A percentile compares a stretch with the other conserved stretches of the same genome.
Evolutionary conservation across 768 basidiomycete genomes (phyloP).

Genomic region (Collybiopsis luxurians): DNA sequence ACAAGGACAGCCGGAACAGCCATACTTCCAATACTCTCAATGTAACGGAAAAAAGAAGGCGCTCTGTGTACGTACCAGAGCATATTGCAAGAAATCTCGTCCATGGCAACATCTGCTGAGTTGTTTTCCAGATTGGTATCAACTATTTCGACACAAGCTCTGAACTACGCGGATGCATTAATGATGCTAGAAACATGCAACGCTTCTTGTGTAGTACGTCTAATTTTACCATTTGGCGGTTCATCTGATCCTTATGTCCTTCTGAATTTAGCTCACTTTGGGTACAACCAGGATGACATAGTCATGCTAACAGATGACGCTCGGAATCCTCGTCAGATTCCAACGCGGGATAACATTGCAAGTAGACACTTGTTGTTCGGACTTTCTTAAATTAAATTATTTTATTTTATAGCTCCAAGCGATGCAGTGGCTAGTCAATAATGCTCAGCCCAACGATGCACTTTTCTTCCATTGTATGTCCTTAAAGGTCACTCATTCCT

Average conservation of each 20-base stretch:
- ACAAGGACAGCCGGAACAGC: slow-evolving; percentile 46
- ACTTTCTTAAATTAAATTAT: neutral
- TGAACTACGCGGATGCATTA: slow-evolving; percentile 84
- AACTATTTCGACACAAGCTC: slow-evolving; percentile 73
- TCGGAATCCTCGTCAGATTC: slow-evolving; percentile 54
- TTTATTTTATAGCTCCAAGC: slow-evolving; percentile 59
- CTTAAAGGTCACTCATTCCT: neutral
- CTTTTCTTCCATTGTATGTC: slow-evolving; percentile 85
- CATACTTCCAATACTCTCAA: slow-evolving; percentile 84
- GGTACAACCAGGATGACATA: slow-evolving; percentile 77
- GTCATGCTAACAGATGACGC: slow-evolving; percentile 84
- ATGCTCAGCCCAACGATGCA: slow-evolving; percentile 78
- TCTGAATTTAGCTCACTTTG: slow-evolving; percentile 44
- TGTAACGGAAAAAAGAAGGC: slow-evolving; percentile 89
- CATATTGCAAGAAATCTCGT: neutral
- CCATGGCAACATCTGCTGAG: neutral
- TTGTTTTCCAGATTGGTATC: slow-evolving; percentile 69
- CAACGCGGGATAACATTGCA: slow-evolving; percentile 82
- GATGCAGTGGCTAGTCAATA: slow-evolving; percentile 90
- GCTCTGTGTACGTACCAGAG: slow-evolving; percentile 76
- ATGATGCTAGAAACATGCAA: slow-evolving; percentile 82
- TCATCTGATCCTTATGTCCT: neutral
- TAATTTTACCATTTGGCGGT: neutral
- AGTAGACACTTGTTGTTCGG: slow-evolving; percentile 17
- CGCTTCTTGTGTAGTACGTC: slow-evolving; percentile 71